phyloP scores from a whole-genome alignment of 768 basidiomycete genomes.

The Trametes gibbosa region DNA sequence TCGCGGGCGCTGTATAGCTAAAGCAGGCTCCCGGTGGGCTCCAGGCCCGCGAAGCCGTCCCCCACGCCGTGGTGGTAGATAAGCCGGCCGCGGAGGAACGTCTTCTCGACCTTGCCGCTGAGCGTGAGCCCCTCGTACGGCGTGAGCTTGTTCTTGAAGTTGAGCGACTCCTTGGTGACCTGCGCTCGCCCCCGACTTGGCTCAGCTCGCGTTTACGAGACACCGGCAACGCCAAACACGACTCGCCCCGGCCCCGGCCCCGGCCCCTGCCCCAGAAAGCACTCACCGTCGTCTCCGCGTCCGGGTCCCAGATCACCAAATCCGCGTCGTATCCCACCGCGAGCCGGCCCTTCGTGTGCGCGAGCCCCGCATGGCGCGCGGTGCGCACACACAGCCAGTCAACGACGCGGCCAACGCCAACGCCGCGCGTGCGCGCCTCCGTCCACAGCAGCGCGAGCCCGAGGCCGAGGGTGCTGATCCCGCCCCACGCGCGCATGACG shows the following conservation, averaged over 20 bases:
- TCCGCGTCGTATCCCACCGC: constrained; percentile 80
- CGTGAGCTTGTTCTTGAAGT: constrained; percentile 93
- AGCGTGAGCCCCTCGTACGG: constrained; percentile 81
- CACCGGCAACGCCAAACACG: background rate
- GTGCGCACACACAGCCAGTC: constrained; percentile 75
- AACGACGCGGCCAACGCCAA: constrained; percentile 59
- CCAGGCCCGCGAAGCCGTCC: constrained; percentile 27
- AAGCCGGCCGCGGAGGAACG: constrained; percentile 73
- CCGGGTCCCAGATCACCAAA: constrained; percentile 80
- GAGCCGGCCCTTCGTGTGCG: constrained; percentile 67
- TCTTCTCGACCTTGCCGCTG: constrained; percentile 69
- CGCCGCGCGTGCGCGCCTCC: constrained; percentile 60
- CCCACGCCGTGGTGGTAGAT: constrained; percentile 55
- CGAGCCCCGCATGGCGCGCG: constrained; percentile 78
- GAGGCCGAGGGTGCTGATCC: constrained; percentile 87
- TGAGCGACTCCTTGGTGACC: constrained; percentile 70
- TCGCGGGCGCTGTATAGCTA: background rate
- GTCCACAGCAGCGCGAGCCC: constrained; percentile 91
- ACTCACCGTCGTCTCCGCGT: constrained; percentile 42
- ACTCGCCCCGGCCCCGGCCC: no score
- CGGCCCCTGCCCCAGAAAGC: no score
- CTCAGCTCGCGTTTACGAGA: background rate
- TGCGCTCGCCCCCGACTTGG: constrained; percentile 30
- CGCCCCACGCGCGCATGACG: constrained; percentile 92
- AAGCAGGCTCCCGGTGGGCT: constrained; percentile 22